Base-by-base conservation (phyloP, 1,284 basidiomycete species). In the Tilletia setariae region DNA sequence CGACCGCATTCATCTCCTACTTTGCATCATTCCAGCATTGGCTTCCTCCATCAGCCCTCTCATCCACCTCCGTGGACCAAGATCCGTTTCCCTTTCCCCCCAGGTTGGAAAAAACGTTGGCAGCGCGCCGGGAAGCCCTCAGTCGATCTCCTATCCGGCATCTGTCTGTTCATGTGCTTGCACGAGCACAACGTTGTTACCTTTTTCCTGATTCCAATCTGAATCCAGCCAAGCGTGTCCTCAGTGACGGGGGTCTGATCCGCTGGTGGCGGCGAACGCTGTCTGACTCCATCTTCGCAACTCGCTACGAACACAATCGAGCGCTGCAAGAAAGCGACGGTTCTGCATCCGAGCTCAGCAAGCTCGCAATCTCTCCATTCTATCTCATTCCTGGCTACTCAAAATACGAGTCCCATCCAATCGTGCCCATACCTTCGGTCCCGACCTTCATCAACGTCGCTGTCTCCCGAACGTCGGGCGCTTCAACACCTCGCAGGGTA, bases 121-220 rank as follows among this genome's bases (percentile, higher is more conserved):
- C 49, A 23, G 40, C n/a, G 4, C 1, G 28, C 61, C 32, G n/a
- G 23, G 25, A 35, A 9, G n/a, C 40, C 21, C 40, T 35, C 16
- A 25, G 28, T 7, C 42, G 30, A 25, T 63, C 28, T 2, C 59
- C 46, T 1, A 46, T 81, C 40, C 53, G 63, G 13, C 78, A 80
- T 63, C 68, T 80, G 13, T 74, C 73, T 1, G 86, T 97, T 7
- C 92, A 96, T 75, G 86, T 98, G 35, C 96, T 98, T 78, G 95
- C 95, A 1, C 87, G 94, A 21, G 89, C 91, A 1, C 94, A 98
- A 83, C 85, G 85, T 43, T 94, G 97, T 80, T 98, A 98, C 82
- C 86, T 98, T 35, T 98, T 98, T 82, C 91, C 94, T 0, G 93
- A 94, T 79, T 93, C 91, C n/a, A 85, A 88, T 2, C 89, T 93